Percentiles rank a stretch among this genome's conserved stretches.
Conservation (phyloP, 768 basidiomycete species). For the Boletus rubescentipes region DNA sequence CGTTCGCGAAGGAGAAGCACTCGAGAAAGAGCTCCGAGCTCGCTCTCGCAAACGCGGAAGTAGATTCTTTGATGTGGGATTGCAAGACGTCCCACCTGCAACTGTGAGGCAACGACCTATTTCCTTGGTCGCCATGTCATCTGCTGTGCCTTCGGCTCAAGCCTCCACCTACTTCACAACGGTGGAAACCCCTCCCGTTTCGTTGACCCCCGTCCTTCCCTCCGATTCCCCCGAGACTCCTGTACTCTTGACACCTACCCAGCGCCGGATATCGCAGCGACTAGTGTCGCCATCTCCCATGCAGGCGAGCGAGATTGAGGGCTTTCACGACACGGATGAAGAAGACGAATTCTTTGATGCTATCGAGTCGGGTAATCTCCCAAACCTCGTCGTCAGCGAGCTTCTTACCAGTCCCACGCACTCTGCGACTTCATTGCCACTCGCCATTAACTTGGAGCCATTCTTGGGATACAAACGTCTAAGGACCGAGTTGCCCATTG, state of each 20-base stretch:
- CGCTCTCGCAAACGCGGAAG: constrained; percentile 60
- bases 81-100: constrained; percentile 16
- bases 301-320: constrained; percentile 34
- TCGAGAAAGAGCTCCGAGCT: constrained; percentile 76
- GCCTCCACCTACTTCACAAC: constrained; percentile 23
- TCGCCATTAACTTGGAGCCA: constrained; percentile 39
- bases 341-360: constrained; percentile 99
- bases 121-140: constrained; percentile 11
- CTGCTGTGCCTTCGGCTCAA: constrained; percentile 17
- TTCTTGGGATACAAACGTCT: constrained; percentile 72
- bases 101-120: constrained; percentile 24
- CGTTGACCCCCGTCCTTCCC: constrained; percentile 1
- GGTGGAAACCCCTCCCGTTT: constrained; percentile 17
- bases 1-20: constrained; percentile 78
- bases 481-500: constrained; percentile 58
- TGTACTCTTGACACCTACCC: constrained; percentile 23
- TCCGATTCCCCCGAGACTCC: constrained; percentile 9
- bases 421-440: constrained; percentile 34
- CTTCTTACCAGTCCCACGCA: constrained; percentile 51
- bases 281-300: constrained; percentile 13
- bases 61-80: constrained; percentile 46
- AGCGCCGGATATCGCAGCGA: constrained; percentile 17
- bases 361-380: constrained; percentile 78
- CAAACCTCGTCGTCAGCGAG: constrained; percentile 70
- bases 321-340: constrained; percentile 58